These are phyloP conservation scores for Exophiala phaeomuriformis DNA, from an alignment of 2,329 filamentous ascomycete species.

Conservation along the genomic window DNA sequence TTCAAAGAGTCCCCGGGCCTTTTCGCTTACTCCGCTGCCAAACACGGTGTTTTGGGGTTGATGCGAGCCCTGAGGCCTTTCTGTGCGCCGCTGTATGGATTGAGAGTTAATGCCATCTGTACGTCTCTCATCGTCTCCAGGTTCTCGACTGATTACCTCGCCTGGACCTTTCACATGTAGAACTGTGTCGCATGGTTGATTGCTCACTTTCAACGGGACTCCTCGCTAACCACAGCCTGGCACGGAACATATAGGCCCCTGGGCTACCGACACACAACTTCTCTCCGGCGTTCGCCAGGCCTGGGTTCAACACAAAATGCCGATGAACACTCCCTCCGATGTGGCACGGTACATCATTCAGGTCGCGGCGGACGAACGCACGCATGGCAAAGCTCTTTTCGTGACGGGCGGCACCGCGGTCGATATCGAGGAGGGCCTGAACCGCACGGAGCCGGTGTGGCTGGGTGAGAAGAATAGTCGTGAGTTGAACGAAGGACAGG, in stretches of 20 bases:
- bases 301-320: constrained; percentile 36
- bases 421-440: constrained; percentile 39
- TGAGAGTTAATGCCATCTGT: constrained; percentile 42
- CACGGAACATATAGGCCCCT: constrained; percentile 29
- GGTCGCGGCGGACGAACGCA: constrained; percentile 30
- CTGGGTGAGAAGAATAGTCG: constrained; percentile 34
- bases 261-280: constrained; percentile 39
- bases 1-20: constrained; percentile 45
- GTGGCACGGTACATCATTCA: constrained; percentile 37
- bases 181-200: neutral
- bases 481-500: constrained; percentile 16
- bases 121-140: neutral
- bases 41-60: constrained; percentile 46
- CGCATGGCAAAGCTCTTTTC: constrained; percentile 37
- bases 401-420: constrained; percentile 40
- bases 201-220: neutral
- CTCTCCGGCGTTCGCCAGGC: constrained; percentile 34
- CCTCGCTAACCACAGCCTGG: neutral
- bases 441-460: constrained; percentile 39
- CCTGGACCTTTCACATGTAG: neutral
- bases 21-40: constrained; percentile 43
- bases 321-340: constrained; percentile 36
- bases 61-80: constrained; percentile 42
- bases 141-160: neutral
- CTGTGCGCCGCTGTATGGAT: constrained; percentile 32